Evolutionary conservation across 306 rosid genomes (phyloP), one percentile per base, ranked within the genome.

Genomic region (Boehmeria nivea): DNA sequence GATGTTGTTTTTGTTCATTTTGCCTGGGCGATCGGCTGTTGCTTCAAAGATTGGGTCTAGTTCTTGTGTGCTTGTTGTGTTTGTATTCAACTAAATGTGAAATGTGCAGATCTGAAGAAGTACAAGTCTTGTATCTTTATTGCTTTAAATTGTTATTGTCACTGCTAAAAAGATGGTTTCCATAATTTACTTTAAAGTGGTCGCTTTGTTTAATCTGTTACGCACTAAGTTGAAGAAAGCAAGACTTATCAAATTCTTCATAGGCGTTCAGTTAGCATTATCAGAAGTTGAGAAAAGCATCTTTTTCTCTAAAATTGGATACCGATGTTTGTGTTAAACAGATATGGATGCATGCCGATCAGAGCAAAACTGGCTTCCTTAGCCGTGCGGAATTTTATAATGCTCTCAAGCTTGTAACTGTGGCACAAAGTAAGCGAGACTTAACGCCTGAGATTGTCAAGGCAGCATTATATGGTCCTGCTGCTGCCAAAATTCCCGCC

Each of bases 281-380:
- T 8, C 24, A 51, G 37, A 1, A 14, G 19, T 27, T 51, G n/a
- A 10, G n/a, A 51, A 23, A 12, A 23, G 16, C 12, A 7, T 6
- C 3, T 59, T 12, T 51, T 1, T 50, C 1, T 19, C 16, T 15
- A 13, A 34, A 46, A 22, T 43, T 45, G 47, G 31, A 17, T 43
- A 24, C 42, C 52, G 42, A 16, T 65, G 50, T 21, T 43, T 63
- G 13, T 66, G 68, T 51, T 50, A 39, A 65, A 22, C 83, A 90
- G 95, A 74, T 90, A 68, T 90, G 98, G 95, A 83, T 77, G 84
- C 62, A 82, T 69, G 98, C 98, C 43, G 94, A 90, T 82, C 95
- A 80, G 73, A 80, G 70, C 43, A 86, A 90, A 74, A 80, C 94
- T 57, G 91, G 88, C 65, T 87, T 87, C 72, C 95, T 90, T 52